Base-by-base conservation (phyloP, 2,329 filamentous ascomycete species). In the Exophiala bonariae region DNA sequence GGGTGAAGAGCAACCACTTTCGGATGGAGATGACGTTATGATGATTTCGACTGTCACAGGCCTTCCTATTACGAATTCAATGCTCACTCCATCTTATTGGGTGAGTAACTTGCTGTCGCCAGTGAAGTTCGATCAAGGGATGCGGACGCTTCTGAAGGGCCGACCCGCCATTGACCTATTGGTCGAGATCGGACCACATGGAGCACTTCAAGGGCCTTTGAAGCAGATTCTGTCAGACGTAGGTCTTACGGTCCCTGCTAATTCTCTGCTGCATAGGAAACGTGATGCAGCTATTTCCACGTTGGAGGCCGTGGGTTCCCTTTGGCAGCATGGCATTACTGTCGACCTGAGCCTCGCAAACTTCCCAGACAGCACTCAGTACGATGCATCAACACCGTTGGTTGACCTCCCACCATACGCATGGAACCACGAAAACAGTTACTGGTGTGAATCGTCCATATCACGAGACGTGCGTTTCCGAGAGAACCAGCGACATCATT, bases 341-440 rank as follows among this genome's bases (percentile, higher is more conserved):
- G 17, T 52, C 31, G 35, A 49, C 28, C 20, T 52, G 16, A 17
- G 41, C 16, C 18, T 11, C 6, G 42, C 46, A 31, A 50, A 47
- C 37, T 18, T 11, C 17, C 22, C 32, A 17, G 23, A 36, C n/a
- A 23, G 32, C 19, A 18, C 14, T 17, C 34, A 41, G n/a, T 9
- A 14, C 16, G 34, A n/a, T n/a, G 44, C 10, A 11, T 10, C 23
- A 17, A 23, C n/a, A 13, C 16, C n/a, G 49, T 50, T 65, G 35
- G 55, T 46, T 2, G 60, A 64, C 26, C 46, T 73, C 1, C 76
- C 76, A 1, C 47, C 58, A 0, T 80, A 79, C 46, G 66, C 70
- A 0, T 79, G 76, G 72, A 71, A 78, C 34, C 74, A 78, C 54
- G 65, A 66, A 2, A 65, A 67, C 19, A 47, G 55, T 1, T 65